These are phyloP conservation scores for Ettlia oleoabundans DNA, from an alignment of 139 green algal genomes.

Conservation along the genomic window DNA sequence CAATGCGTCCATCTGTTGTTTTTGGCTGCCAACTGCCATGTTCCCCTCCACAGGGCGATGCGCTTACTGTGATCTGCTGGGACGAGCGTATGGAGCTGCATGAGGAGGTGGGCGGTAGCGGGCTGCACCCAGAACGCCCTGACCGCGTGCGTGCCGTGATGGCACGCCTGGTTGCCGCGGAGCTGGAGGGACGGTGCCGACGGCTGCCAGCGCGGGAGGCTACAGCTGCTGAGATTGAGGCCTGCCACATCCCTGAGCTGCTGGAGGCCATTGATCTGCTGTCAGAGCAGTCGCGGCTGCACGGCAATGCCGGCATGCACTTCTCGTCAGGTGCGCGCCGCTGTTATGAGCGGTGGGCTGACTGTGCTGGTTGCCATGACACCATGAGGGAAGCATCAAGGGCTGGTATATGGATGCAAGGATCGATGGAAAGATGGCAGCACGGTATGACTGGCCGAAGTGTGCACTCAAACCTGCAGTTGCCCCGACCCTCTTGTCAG, in stretches of 20 bases:
- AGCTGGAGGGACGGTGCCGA: constrained; percentile 53
- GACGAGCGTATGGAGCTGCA: constrained; percentile 68
- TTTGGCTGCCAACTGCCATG: not conserved
- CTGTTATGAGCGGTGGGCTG: not conserved
- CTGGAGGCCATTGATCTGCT: constrained; percentile 40
- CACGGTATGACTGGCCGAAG: too few species aligned
- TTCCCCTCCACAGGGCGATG: constrained; percentile 8
- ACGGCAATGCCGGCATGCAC: constrained; percentile 18
- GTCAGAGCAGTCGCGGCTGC: constrained; percentile 26
- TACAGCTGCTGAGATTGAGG: constrained; percentile 58
- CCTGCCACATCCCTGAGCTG: constrained; percentile 68
- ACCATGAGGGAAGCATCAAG: not conserved
- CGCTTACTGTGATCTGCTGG: constrained; percentile 48
- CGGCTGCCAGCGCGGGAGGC: constrained; percentile 54
- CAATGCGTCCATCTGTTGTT: not conserved
- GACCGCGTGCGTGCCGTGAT: constrained; percentile 78
- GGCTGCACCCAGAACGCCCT: constrained; percentile 64
- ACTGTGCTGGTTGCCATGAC: not conserved
- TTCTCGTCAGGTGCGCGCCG: constrained; percentile 24
- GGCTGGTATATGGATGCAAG: too few species aligned
- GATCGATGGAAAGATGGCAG: too few species aligned
- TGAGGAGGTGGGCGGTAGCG: constrained; percentile 25
- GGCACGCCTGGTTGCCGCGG: constrained; percentile 56
- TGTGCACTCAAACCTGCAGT: too few species aligned
- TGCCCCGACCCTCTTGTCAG: too few species aligned